These are phyloP conservation scores for Glutinoglossum americanum DNA, from an alignment of 495 filamentous ascomycete genomes.

Conservation along the genomic window DNA sequence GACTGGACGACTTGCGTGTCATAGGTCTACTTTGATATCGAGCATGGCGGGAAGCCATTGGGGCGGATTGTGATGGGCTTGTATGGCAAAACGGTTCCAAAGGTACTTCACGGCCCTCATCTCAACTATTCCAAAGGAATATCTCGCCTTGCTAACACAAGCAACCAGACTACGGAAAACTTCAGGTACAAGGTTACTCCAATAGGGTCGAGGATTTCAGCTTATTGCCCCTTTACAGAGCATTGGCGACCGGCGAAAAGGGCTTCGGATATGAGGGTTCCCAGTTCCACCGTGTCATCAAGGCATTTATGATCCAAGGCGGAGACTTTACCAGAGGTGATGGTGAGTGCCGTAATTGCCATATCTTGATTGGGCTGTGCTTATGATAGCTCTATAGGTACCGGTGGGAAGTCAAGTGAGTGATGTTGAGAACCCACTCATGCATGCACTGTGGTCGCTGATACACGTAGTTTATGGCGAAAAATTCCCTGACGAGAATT, in stretches of 20 bases:
- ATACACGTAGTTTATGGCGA: slow-evolving; percentile 52
- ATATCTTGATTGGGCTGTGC: neutral
- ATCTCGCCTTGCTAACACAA: neutral
- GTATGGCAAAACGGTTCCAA: slow-evolving; percentile 95
- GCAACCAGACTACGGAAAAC: slow-evolving; percentile 71
- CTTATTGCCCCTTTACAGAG: slow-evolving; percentile 21
- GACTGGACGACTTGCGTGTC: slow-evolving; percentile 1
- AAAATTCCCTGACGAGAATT: slow-evolving; percentile 97
- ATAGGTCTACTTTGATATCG: slow-evolving; percentile 82
- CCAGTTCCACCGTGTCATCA: slow-evolving; percentile 95
- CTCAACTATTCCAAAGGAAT: neutral
- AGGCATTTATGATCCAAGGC: slow-evolving; percentile 97
- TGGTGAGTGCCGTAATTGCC: slow-evolving; percentile 21
- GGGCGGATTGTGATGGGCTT: slow-evolving; percentile 83
- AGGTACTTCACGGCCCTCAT: slow-evolving; percentile 24
- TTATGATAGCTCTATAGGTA: slow-evolving; percentile 26
- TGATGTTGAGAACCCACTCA: slow-evolving; percentile 6
- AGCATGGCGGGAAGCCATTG: slow-evolving; percentile 66
- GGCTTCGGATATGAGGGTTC: slow-evolving; percentile 92
- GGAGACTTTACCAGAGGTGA: slow-evolving; percentile 96
- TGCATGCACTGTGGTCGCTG: neutral
- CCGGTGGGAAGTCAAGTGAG: slow-evolving; percentile 48
- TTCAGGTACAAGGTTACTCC: slow-evolving; percentile 37
- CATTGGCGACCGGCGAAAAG: slow-evolving; percentile 90
- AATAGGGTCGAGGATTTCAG: neutral